These are phyloP conservation scores for Periconia sp. DNA, from an alignment of 2,329 filamentous ascomycete species.

Conservation along the genomic window DNA sequence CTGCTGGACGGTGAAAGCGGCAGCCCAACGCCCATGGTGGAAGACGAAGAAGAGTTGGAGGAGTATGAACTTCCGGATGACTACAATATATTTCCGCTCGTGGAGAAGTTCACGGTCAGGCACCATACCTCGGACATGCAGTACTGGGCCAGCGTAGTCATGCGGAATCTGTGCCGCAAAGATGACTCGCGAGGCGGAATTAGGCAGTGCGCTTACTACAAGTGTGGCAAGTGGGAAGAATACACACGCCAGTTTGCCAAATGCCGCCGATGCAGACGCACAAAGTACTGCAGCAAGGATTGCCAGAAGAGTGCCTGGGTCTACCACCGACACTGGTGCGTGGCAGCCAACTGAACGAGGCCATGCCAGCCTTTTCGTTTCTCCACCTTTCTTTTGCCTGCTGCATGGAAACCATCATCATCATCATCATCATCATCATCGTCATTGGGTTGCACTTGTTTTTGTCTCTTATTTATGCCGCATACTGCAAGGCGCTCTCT, in stretches of 20 bases:
- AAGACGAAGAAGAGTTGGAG: conserved; percentile 71
- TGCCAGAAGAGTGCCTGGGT: conserved; percentile 99
- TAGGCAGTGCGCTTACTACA: conserved; percentile 94
- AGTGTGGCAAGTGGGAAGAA: conserved; percentile 98
- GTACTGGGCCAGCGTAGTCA: conserved; percentile 98
- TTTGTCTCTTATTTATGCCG: conserved; percentile 35
- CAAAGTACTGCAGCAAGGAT: conserved; percentile 99
- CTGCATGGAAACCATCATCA: conserved; percentile 4
- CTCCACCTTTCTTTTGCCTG: conserved; percentile 20
- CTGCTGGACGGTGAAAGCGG: conserved; percentile 70
- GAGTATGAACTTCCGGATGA: conserved; percentile 92
- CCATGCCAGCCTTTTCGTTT: conserved; percentile 14
- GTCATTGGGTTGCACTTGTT: conserved; percentile 27
- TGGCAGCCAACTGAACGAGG: conserved; percentile 61
- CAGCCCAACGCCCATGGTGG: conserved; percentile 42
- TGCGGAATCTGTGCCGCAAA: conserved; percentile 97
- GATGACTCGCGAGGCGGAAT: conserved; percentile 94
- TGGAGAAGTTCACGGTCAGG: conserved; percentile 96
- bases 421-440: conserved; percentile 22
- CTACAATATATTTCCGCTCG: conserved; percentile 96
- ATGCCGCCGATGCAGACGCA: conserved; percentile 90
- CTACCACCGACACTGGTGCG: conserved; percentile 97
- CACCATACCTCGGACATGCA: conserved; percentile 98
- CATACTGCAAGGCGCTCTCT: conserved; percentile 47
- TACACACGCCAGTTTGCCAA: conserved; percentile 97